These are phyloP conservation scores for Flaveria sonorensis DNA, from an alignment of 129 eudicot genomes.

Conservation along the genomic window DNA sequence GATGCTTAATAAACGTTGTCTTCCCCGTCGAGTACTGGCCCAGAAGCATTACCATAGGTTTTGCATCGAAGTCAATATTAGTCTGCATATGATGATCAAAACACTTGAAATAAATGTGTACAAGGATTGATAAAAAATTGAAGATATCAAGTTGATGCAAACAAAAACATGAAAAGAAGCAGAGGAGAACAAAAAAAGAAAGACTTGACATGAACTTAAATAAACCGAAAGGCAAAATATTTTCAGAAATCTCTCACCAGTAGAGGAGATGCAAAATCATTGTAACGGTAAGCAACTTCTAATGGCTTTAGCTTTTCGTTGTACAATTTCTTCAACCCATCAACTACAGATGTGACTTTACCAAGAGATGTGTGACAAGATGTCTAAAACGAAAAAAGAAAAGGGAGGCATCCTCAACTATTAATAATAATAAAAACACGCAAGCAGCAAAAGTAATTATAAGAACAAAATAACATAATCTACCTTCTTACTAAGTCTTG, in stretches of 20 bases:
- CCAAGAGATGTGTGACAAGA: conserved; percentile 42
- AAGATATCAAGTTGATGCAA: neutral
- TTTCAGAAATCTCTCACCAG: conserved; percentile 53
- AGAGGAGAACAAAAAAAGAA: neutral
- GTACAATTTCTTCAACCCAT: conserved; percentile 88
- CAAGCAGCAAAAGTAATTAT: neutral
- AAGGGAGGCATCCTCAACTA: neutral
- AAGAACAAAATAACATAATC: no score
- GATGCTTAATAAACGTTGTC: conserved; percentile 86
- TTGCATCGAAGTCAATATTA: conserved; percentile 79
- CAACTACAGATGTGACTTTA: conserved; percentile 76
- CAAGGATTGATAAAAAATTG: neutral
- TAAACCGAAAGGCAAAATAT: neutral
- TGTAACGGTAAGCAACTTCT: conserved; percentile 78
- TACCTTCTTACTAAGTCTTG: conserved; percentile 65
- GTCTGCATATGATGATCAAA: conserved; percentile 48
- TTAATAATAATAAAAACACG: neutral
- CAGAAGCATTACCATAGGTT: conserved; percentile 96
- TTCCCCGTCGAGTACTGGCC: conserved; percentile 98
- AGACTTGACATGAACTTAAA: neutral
- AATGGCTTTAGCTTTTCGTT: conserved; percentile 82
- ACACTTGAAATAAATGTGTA: neutral
- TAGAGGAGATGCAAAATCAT: conserved; percentile 80
- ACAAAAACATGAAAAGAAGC: neutral
- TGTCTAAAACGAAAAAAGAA: conserved; percentile 9